These are phyloP conservation scores for Skeletonema marinoi DNA, from an alignment of 108 stramenopile species.

Conservation along the genomic window DNA sequence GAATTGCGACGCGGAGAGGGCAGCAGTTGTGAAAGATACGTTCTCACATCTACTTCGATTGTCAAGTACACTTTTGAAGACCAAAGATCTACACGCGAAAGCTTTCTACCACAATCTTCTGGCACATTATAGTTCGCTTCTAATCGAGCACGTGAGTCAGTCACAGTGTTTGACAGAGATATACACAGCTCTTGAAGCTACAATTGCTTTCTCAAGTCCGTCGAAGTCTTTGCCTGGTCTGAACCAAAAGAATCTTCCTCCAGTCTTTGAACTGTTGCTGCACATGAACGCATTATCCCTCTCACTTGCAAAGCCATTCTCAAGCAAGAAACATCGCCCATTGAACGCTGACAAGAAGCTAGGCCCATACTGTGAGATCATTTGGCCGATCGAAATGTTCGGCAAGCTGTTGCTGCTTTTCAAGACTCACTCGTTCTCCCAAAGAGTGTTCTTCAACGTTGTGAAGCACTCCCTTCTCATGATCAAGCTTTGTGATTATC, in stretches of 20 bases:
- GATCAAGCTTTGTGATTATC: slow-evolving; percentile 27
- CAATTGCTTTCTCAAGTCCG: not conserved
- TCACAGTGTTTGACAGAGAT: slow-evolving; percentile 8
- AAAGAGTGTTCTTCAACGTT: slow-evolving; percentile 11
- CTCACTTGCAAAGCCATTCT: slow-evolving; percentile 32
- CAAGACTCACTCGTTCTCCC: slow-evolving; percentile 8
- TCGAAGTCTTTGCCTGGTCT: slow-evolving; percentile 14
- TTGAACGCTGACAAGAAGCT: not conserved
- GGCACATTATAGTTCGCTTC: slow-evolving; percentile 34
- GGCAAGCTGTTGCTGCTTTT: slow-evolving; percentile 16
- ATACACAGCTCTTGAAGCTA: slow-evolving; percentile 14
- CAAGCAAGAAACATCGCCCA: not conserved
- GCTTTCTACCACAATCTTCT: slow-evolving; percentile 35
- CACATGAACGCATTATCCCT: slow-evolving; percentile 24
- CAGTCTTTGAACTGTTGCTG: slow-evolving; percentile 35
- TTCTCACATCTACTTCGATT: slow-evolving; percentile 20
- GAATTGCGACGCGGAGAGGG: slow-evolving; percentile 3
- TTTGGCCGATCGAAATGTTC: slow-evolving; percentile 18
- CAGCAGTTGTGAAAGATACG: slow-evolving; percentile 11
- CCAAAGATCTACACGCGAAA: slow-evolving; percentile 17
- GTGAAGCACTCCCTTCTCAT: slow-evolving; percentile 16
- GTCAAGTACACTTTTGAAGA: slow-evolving; percentile 21
- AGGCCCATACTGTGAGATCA: slow-evolving; percentile 24
- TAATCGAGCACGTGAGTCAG: slow-evolving; percentile 15
- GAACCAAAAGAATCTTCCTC: slow-evolving; percentile 23